phyloP scores from a whole-genome alignment of 768 basidiomycete genomes.

The Hericium coralloides region DNA sequence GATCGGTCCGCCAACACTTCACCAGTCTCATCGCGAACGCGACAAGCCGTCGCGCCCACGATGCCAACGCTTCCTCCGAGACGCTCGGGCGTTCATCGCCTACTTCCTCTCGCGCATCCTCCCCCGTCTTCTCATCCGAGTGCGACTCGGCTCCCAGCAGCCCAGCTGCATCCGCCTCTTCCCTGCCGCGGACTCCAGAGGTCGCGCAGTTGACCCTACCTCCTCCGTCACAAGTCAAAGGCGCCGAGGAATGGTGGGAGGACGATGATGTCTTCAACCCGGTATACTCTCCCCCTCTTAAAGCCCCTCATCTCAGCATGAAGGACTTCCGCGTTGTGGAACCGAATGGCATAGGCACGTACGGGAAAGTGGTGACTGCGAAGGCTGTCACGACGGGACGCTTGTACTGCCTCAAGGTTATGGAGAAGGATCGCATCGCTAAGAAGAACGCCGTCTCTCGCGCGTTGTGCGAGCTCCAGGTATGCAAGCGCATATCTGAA shows the following conservation, averaged over 20 bases:
- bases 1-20: too few species aligned
- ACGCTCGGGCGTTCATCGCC: background rate
- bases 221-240: too few species aligned
- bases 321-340: background rate
- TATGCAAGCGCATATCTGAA: background rate
- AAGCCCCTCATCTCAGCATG: background rate
- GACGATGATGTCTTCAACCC: constrained; percentile 2
- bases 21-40: too few species aligned
- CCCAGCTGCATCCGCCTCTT: background rate
- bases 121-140: background rate
- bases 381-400: background rate
- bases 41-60: too few species aligned
- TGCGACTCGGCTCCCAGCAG: background rate
- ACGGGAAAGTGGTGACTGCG: background rate
- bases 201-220: too few species aligned
- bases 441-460: background rate
- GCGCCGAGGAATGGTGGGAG: constrained; percentile 1
- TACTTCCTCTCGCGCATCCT: background rate
- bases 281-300: background rate
- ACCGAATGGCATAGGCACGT: background rate
- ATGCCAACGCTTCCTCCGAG: too few species aligned
- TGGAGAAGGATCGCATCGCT: background rate
- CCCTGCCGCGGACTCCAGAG: too few species aligned
- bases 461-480: background rate
- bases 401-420: background rate